phyloP scores from a whole-genome alignment of 495 filamentous ascomycete species.

The Pyronema domesticum region DNA sequence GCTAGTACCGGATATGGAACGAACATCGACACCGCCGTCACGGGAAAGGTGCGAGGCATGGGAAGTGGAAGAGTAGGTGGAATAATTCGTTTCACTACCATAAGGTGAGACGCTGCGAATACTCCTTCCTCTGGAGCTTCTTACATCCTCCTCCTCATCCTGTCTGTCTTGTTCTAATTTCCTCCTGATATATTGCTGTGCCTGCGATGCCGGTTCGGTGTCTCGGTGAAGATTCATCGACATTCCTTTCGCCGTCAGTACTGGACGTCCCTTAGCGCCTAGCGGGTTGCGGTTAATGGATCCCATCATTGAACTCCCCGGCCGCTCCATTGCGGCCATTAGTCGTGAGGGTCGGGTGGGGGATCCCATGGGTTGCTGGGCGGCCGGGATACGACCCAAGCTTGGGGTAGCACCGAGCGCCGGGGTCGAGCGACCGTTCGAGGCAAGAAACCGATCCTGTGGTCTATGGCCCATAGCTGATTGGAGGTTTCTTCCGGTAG shows the following conservation, averaged over 20 bases:
- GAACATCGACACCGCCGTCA: no score
- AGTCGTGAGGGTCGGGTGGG: no score
- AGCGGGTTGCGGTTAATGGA: neutral
- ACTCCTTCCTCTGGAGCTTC: neutral
- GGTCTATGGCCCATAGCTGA: no score
- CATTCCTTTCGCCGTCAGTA: neutral
- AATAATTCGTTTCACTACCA: neutral
- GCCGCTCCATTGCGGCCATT: neutral
- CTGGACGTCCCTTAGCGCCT: neutral
- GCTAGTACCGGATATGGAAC: no score
- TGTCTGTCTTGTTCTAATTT: neutral
- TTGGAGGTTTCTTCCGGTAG: neutral
- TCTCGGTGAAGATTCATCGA: neutral
- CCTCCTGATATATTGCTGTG: neutral
- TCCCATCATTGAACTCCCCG: neutral
- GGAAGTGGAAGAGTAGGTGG: neutral
- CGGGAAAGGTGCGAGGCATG: no score
- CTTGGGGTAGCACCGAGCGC: neutral
- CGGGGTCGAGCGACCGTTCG: slow-evolving; percentile 9
- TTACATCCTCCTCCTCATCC: neutral
- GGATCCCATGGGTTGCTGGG: neutral
- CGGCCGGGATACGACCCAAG: neutral
- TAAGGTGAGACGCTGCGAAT: slow-evolving; percentile 6
- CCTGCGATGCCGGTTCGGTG: neutral
- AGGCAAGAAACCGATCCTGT: neutral